A percentile compares a stretch with the other conserved stretches of the same genome.
These are phyloP conservation scores for Pseudogymnoascus sp. DNA, from an alignment of 2,329 filamentous ascomycete species.

Conservation along the genomic window DNA sequence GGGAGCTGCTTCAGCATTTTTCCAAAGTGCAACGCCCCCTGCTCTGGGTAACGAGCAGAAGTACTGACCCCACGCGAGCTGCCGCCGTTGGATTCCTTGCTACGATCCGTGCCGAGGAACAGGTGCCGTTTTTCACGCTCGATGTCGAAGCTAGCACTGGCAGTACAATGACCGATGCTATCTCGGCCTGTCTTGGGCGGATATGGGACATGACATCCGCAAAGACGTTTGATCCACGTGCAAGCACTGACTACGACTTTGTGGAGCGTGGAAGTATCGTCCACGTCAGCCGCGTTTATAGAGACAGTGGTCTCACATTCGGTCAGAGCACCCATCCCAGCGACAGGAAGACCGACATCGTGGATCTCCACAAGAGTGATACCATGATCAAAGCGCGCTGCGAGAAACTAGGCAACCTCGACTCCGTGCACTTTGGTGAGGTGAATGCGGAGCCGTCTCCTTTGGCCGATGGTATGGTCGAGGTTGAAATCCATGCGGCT, in stretches of 20 bases:
- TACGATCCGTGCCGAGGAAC: conserved; percentile 16
- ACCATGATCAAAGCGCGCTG: neutral
- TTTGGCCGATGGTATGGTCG: neutral
- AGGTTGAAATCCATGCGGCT: neutral
- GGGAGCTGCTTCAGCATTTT: conserved; percentile 8
- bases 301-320: conserved; percentile 22
- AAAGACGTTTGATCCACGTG: neutral
- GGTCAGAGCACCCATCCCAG: conserved; percentile 6
- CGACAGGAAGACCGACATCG: neutral
- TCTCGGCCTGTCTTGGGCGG: neutral
- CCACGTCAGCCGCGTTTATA: conserved; percentile 22
- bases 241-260: conserved; percentile 24
- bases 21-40: neutral
- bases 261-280: conserved; percentile 26
- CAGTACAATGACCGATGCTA: neutral
- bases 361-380: conserved; percentile 11
- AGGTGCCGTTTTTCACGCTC: conserved; percentile 12
- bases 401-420: conserved; percentile 9
- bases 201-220: neutral
- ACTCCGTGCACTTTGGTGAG: neutral
- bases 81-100: conserved; percentile 6
- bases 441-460: neutral
- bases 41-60: conserved; percentile 12
- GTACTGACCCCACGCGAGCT: neutral
- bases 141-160: conserved; percentile 11